These are phyloP conservation scores for Dactylis glomerata DNA, from an alignment of 176 grass and related monocot genomes.

Conservation along the genomic window DNA sequence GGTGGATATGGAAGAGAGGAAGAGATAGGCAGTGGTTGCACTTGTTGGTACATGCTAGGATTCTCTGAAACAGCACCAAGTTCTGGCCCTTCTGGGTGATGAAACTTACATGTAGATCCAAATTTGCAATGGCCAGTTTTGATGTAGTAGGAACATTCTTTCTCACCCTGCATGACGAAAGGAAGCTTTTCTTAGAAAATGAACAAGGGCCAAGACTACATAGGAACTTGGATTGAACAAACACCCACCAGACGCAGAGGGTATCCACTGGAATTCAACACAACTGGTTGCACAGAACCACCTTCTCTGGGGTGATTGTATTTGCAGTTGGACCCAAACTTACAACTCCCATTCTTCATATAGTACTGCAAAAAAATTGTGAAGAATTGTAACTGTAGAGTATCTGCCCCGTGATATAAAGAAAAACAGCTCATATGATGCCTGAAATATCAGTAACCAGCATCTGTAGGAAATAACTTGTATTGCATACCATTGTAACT, in stretches of 20 bases:
- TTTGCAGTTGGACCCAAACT: slow-evolving; percentile 83
- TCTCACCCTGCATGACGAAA: slow-evolving; percentile 66
- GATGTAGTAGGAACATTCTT: slow-evolving; percentile 83
- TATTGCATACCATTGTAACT: background rate
- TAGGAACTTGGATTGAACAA: slow-evolving; percentile 21
- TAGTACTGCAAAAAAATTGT: slow-evolving; percentile 56
- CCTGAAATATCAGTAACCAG: background rate
- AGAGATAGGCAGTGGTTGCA: slow-evolving; percentile 48
- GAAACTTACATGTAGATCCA: slow-evolving; percentile 78
- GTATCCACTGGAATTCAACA: slow-evolving; percentile 64
- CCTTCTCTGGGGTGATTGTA: slow-evolving; percentile 83
- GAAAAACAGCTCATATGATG: background rate
- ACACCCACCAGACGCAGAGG: slow-evolving; percentile 61
- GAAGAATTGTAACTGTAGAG: background rate
- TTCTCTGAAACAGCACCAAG: slow-evolving; percentile 27
- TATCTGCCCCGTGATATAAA: background rate
- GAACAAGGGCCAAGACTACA: background rate
- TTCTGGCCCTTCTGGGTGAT: slow-evolving; percentile 54
- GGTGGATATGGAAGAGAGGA: slow-evolving; percentile 66
- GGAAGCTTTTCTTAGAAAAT: slow-evolving; percentile 22
- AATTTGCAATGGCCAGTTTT: slow-evolving; percentile 96
- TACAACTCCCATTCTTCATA: slow-evolving; percentile 84
- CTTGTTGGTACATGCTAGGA: slow-evolving; percentile 51
- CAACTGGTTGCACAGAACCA: slow-evolving; percentile 37
- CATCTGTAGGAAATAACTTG: background rate